Percentiles rank a stretch among this genome's conserved stretches.
Evolutionary conservation across 2,329 filamentous ascomycete genomes (phyloP).

Genomic region (Fonsecaea nubica): DNA sequence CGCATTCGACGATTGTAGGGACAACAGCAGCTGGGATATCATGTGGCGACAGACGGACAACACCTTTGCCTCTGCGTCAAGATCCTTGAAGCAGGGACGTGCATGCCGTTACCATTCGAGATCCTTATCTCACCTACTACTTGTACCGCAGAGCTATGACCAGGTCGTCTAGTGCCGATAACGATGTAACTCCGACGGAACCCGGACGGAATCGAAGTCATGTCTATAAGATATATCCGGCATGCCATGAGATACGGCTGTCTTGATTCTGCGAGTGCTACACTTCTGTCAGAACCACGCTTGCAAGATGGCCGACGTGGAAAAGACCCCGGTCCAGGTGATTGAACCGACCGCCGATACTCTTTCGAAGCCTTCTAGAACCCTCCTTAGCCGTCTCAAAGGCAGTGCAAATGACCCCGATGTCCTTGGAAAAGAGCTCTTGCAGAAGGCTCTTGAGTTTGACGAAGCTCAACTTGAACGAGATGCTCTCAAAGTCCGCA

Average conservation of each 20-base stretch:
- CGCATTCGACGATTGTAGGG: background rate
- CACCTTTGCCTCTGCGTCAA: background rate
- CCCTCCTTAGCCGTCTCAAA: constrained; percentile 48
- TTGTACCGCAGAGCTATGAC: background rate
- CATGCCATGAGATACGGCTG: background rate
- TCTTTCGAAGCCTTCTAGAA: background rate
- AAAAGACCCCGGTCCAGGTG: constrained; percentile 21
- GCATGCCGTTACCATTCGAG: background rate
- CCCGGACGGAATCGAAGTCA: background rate
- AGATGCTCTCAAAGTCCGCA: constrained; percentile 44
- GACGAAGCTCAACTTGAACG: constrained; percentile 46
- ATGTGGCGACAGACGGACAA: background rate
- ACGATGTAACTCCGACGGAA: background rate
- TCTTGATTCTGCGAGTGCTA: background rate
- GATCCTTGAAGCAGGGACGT: background rate
- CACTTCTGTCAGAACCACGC: background rate
- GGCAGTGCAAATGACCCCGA: constrained; percentile 41
- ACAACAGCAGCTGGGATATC: background rate
- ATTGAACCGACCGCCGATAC: constrained; percentile 18
- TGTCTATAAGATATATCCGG: background rate
- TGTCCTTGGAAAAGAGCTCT: constrained; percentile 38
- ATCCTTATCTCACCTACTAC: background rate
- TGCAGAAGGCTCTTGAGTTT: constrained; percentile 46
- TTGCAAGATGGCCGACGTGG: constrained; percentile 25
- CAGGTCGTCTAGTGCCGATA: background rate